Base-by-base conservation (phyloP, 192 early-diverging fungal genomes). In the Rhizophagus prolifer region DNA sequence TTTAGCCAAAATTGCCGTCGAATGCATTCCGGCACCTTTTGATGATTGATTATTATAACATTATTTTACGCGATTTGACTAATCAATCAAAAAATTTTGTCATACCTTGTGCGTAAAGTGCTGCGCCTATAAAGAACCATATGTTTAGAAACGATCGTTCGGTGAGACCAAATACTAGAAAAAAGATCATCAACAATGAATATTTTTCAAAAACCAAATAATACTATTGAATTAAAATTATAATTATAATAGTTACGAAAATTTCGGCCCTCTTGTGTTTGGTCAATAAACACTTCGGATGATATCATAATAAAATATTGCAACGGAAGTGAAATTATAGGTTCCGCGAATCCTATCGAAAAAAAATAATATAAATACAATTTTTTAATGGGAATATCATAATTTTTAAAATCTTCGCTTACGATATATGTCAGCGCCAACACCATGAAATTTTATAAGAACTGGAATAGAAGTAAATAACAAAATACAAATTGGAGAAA, bases 361-460 rank as follows among this genome's bases (percentile, higher is more conserved):
- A 30, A 61, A 19, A 36, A 41, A 25, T 54, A 4, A 21, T 54
- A 21, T 50, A 7, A 21, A 21, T 50, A 31, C 3, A n/a, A n/a
- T 34, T 34, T 34, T 34, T 34, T 34, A 34, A 44, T 12, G 41
- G 41, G 41, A 44, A 44, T 9, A 54, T 19, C 14, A 54, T 21
- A 28, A 65, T 12, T 21, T 21, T 54, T 5, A 14, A 19, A 4
- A 54, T 54, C 5, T 19, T 67, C 5, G 4, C 74, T 65, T 75
- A 75, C 74, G 28, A 64, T 75, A 75, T 47, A 75, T 26, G 65
- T 75, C 74, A 23, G 74, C 74, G 10, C 12, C 34, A 65, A 75
- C n/a, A 14, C 74, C 74, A 9, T 75, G 61, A 66, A 75, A 23
- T 2, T 34, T 50, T 8, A 65, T 2, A 21, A 75, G 0, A 21